Evolutionary conservation across 768 basidiomycete genomes (phyloP).

Genomic region (Phaffia australis): DNA sequence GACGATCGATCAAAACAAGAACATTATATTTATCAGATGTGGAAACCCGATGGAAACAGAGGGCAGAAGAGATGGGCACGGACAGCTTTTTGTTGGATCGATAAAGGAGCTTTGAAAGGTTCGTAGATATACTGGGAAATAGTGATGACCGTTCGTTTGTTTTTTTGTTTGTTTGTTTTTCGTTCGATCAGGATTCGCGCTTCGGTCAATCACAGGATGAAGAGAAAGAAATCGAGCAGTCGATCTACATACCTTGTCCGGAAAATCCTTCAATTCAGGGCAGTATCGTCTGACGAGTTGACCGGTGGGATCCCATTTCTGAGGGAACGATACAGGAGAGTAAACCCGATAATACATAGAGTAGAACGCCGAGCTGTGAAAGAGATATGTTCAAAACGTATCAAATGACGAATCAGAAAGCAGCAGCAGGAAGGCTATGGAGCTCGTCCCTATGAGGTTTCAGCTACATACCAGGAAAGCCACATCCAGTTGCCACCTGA

Average conservation of each 20-base stretch:
- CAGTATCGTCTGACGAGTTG: conserved; percentile 38
- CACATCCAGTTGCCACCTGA: conserved; percentile 40
- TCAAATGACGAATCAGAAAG: conserved; percentile 38
- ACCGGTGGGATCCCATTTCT: conserved; percentile 38
- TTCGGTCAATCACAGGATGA: no score
- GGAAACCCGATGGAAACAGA: background rate
- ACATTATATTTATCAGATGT: background rate
- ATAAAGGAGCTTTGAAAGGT: conserved; percentile 36
- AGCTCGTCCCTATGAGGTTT: no score
- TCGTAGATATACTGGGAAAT: conserved; percentile 37
- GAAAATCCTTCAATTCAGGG: conserved; percentile 39
- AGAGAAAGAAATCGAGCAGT: background rate
- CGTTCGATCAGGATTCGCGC: no score
- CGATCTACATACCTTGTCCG: conserved; percentile 36
- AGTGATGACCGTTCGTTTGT: no score
- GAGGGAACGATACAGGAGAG: conserved; percentile 19
- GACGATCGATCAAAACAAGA: no score
- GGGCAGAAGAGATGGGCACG: background rate
- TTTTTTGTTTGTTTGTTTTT: no score
- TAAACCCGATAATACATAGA: conserved; percentile 24
- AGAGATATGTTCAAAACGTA: conserved; percentile 19
- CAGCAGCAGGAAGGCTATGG: conserved; percentile 16
- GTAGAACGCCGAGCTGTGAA: conserved; percentile 10
- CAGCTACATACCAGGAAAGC: conserved; percentile 31
- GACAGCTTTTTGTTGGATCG: conserved; percentile 34